These are phyloP conservation scores for Talaromyces amestolkiae DNA, from an alignment of 2,329 filamentous ascomycete species.

Conservation along the genomic window DNA sequence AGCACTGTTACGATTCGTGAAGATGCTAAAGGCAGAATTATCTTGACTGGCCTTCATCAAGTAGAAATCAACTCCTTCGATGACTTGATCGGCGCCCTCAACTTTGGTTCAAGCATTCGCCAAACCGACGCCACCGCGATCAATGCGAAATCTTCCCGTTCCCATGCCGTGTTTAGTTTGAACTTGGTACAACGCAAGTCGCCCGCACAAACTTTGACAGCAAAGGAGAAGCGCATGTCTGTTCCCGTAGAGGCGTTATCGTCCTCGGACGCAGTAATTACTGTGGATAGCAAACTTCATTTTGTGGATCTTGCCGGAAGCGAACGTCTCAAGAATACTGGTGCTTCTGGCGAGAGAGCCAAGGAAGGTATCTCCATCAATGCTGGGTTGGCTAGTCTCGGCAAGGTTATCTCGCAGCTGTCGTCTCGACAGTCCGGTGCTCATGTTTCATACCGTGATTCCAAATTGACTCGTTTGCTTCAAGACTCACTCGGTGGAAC, in stretches of 20 bases:
- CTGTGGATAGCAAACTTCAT: slow-evolving; percentile 95
- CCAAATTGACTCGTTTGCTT: slow-evolving; percentile 88
- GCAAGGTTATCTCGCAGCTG: slow-evolving; percentile 97
- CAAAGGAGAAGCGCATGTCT: slow-evolving; percentile 79
- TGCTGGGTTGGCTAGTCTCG: slow-evolving; percentile 85
- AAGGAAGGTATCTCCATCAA: slow-evolving; percentile 98
- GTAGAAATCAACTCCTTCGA: slow-evolving; percentile 87
- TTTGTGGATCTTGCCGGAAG: slow-evolving; percentile 98
- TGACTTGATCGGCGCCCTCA: slow-evolving; percentile 82
- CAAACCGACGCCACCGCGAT: slow-evolving; percentile 97
- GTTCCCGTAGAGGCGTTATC: slow-evolving; percentile 79
- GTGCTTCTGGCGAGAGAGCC: slow-evolving; percentile 88
- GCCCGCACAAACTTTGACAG: slow-evolving; percentile 44
- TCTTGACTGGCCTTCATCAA: slow-evolving; percentile 85
- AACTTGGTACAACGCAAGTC: slow-evolving; percentile 81
- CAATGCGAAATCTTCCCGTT: slow-evolving; percentile 95
- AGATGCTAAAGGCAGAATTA: slow-evolving; percentile 89
- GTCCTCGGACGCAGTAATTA: slow-evolving; percentile 63
- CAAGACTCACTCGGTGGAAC: slow-evolving; percentile 97
- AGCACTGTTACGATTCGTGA: slow-evolving; percentile 85
- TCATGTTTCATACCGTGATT: slow-evolving; percentile 96
- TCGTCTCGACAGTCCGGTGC: slow-evolving; percentile 83
- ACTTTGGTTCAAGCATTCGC: slow-evolving; percentile 88
- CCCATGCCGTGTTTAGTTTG: slow-evolving; percentile 93
- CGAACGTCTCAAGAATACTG: slow-evolving; percentile 94